These are phyloP conservation scores for Cyberlindnera maritima DNA, from an alignment of 805 yeast species.

Conservation along the genomic window DNA sequence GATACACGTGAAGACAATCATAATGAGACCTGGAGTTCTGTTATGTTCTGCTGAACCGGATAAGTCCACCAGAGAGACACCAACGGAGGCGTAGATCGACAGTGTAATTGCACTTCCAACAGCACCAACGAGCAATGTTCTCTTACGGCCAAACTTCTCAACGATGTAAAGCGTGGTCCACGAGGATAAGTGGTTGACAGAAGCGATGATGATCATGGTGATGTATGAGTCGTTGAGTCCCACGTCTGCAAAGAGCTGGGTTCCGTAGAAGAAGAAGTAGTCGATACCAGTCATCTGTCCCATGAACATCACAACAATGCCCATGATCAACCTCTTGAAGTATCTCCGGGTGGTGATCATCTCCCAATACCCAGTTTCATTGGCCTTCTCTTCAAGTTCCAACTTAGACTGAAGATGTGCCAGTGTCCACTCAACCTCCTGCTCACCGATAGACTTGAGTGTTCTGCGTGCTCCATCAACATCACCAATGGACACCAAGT, in stretches of 20 bases:
- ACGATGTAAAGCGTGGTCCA: slow-evolving; percentile 46
- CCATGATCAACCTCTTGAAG: slow-evolving; percentile 29
- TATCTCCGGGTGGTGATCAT: too few relatives aligned
- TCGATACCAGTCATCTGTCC: slow-evolving; percentile 66
- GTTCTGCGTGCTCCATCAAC: slow-evolving; percentile 51
- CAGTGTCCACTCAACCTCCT: too few relatives aligned
- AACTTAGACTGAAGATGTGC: too few relatives aligned
- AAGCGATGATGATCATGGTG: slow-evolving; percentile 52
- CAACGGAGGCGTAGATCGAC: too few relatives aligned
- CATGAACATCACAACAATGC: slow-evolving; percentile 52
- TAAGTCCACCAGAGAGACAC: too few relatives aligned
- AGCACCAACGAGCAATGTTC: too few relatives aligned
- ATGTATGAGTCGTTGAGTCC: slow-evolving; percentile 51
- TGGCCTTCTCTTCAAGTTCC: too few relatives aligned
- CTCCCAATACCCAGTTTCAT: too few relatives aligned
- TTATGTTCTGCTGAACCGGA: slow-evolving; percentile 14
- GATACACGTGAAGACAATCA: slow-evolving; percentile 52
- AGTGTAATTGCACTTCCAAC: too few relatives aligned
- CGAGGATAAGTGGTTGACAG: slow-evolving; percentile 52
- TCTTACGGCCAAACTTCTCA: slow-evolving; percentile 41
- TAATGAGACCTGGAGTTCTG: slow-evolving; percentile 43
- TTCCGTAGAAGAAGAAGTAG: slow-evolving; percentile 64
- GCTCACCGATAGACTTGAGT: slow-evolving; percentile 6
- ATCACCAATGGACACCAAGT: slow-evolving; percentile 44
- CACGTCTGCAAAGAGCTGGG: slow-evolving; percentile 50